A percentile compares a stretch with the other conserved stretches of the same genome.
These are phyloP conservation scores for Tephrocybe sp. DNA, from an alignment of 768 basidiomycete species.

Conservation along the genomic window DNA sequence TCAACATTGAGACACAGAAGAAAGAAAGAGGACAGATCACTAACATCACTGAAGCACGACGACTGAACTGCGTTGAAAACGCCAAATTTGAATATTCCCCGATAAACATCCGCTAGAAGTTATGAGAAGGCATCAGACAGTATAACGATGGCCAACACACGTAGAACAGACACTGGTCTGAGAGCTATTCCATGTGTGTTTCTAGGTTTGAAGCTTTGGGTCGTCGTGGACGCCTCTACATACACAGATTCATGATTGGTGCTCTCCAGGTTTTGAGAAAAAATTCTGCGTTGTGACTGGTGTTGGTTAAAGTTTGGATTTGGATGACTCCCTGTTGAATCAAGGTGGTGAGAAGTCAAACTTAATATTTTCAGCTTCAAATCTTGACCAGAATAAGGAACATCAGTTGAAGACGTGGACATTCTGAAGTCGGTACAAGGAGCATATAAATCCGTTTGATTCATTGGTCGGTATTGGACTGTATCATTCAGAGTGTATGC, in stretches of 20 bases:
- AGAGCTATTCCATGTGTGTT: conserved; percentile 47
- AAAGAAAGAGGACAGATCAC: conserved; percentile 18
- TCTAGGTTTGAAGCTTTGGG: conserved; percentile 23
- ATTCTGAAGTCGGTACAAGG: neutral
- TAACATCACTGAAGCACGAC: conserved; percentile 71
- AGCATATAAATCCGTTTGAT: neutral
- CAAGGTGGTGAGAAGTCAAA: neutral
- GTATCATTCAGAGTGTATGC: neutral
- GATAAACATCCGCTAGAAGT: conserved; percentile 76
- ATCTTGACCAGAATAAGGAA: conserved; percentile 1
- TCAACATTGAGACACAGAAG: neutral
- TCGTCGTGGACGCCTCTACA: neutral
- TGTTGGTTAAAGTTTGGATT: no score
- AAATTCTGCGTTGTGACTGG: no score
- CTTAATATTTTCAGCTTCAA: neutral
- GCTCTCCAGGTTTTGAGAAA: no score
- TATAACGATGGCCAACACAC: conserved; percentile 36
- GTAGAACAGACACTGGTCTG: conserved; percentile 71
- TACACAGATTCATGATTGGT: neutral
- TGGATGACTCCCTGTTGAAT: neutral
- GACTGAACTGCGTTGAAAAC: conserved; percentile 94
- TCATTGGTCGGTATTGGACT: neutral
- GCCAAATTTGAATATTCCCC: conserved; percentile 81
- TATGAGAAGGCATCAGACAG: neutral
- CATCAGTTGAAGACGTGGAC: neutral